Conservation (phyloP, 1,284 basidiomycete genomes). For the Coniophora puteana region DNA sequence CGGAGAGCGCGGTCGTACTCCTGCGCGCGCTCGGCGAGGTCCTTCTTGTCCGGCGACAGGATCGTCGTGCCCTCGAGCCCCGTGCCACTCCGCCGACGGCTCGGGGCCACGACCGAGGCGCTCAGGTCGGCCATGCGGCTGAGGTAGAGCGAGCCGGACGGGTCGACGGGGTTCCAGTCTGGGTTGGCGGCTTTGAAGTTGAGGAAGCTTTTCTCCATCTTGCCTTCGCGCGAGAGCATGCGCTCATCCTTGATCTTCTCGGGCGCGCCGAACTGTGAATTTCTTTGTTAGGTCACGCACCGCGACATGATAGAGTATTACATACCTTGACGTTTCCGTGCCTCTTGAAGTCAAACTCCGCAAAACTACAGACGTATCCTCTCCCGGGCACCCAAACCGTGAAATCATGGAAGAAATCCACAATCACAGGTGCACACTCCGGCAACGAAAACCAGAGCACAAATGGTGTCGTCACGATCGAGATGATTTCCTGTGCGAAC, state of each 20-base stretch:
- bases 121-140: conserved; percentile 75
- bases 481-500: conserved; percentile 85
- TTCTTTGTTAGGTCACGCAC: conserved; percentile 5
- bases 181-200: conserved; percentile 97
- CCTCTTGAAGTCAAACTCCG: conserved; percentile 94
- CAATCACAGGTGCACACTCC: conserved; percentile 79
- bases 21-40: conserved; percentile 52
- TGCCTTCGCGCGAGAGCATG: conserved; percentile 83
- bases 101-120: conserved; percentile 33
- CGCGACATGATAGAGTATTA: conserved; percentile 3
- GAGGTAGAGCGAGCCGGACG: conserved; percentile 81
- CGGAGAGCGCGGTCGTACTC: conserved; percentile 73
- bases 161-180: conserved; percentile 90
- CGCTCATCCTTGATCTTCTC: conserved; percentile 62
- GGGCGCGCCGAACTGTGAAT: conserved; percentile 72
- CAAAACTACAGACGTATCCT: conserved; percentile 97
- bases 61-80: conserved; percentile 30
- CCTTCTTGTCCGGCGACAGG: conserved; percentile 28
- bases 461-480: conserved; percentile 92
- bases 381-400: conserved; percentile 95
- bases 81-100: conserved; percentile 31
- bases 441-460: conserved; percentile 93
- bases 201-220: conserved; percentile 98
- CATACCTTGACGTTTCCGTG: conserved; percentile 83
- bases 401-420: conserved; percentile 97